Evolutionary conservation across 2,329 filamentous ascomycete genomes (phyloP).

Genomic region (Epichloe brachyelytri): DNA sequence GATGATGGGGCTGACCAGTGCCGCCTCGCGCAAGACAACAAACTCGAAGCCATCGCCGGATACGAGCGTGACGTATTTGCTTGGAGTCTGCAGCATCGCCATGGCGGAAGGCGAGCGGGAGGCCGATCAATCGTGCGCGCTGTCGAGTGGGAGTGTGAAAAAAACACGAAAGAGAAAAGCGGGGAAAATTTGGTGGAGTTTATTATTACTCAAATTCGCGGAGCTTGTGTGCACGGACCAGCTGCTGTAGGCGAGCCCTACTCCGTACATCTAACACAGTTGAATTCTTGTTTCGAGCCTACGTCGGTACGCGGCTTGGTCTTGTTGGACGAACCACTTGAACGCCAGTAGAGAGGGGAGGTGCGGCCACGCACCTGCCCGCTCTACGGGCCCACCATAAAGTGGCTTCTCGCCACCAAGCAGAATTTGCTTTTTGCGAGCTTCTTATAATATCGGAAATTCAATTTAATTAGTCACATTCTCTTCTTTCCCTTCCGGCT

Average conservation of each 20-base stretch:
- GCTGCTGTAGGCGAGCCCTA: neutral
- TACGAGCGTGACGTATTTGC: constrained; percentile 65
- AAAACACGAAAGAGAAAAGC: neutral
- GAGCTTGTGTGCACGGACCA: neutral
- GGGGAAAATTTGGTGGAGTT: neutral
- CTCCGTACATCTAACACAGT: too few species aligned
- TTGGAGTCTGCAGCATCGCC: constrained; percentile 19
- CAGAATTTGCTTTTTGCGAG: too few species aligned
- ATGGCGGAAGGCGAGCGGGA: constrained; percentile 1
- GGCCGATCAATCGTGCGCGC: neutral
- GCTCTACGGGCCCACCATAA: too few species aligned
- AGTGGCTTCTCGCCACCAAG: too few species aligned
- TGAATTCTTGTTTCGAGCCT: too few species aligned
- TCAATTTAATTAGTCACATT: too few species aligned
- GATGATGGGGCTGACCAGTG: constrained; percentile 57
- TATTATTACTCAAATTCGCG: neutral
- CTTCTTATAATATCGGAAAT: too few species aligned
- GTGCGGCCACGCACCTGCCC: too few species aligned
- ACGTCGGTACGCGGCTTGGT: too few species aligned
- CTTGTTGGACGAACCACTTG: too few species aligned
- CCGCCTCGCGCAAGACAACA: constrained; percentile 57
- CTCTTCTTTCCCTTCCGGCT: too few species aligned
- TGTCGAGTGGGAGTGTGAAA: neutral
- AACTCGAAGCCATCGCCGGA: constrained; percentile 69
- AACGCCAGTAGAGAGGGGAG: too few species aligned